A percentile compares a stretch with the other conserved stretches of the same genome.
Conservation (phyloP, 2,329 filamentous ascomycete species). For the Calonectria pseudoturangicola region DNA sequence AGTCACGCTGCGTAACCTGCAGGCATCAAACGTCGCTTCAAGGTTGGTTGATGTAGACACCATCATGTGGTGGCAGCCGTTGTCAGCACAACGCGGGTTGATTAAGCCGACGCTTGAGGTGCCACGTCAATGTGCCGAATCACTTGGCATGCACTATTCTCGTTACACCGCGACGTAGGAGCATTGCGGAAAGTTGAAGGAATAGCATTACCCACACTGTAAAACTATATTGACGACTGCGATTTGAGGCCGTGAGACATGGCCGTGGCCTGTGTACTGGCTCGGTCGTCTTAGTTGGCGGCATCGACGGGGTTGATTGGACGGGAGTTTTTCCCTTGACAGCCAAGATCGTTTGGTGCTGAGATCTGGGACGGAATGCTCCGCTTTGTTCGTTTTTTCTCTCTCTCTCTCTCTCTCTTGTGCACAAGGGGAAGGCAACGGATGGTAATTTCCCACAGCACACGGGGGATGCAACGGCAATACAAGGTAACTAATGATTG, state of each 20-base stretch:
- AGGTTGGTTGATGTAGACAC: slow-evolving; percentile 8
- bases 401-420: too few relatives aligned
- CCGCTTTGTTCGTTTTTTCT: slow-evolving; percentile 10
- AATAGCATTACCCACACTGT: slow-evolving; percentile 2
- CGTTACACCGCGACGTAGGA: slow-evolving; percentile 29
- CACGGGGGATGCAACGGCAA: background rate
- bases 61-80: slow-evolving; percentile 14
- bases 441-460: too few relatives aligned
- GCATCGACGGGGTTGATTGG: slow-evolving; percentile 3
- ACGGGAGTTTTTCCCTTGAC: slow-evolving; percentile 2
- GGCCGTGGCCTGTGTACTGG: background rate
- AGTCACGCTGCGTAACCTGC: background rate
- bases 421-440: background rate
- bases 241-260: slow-evolving; percentile 16
- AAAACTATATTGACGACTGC: background rate
- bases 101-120: slow-evolving; percentile 22
- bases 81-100: slow-evolving; percentile 28
- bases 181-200: slow-evolving; percentile 1
- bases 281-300: background rate
- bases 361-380: slow-evolving; percentile 30
- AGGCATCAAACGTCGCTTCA: background rate
- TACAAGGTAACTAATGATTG: background rate
- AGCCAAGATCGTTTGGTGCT: slow-evolving; percentile 12
- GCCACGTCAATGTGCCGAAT: slow-evolving; percentile 38
- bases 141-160: slow-evolving; percentile 21